Evolutionary conservation across 1,139 yeast species (phyloP), one percentile per base, ranked within the genome.

Genomic region (Fermentozyma sake): DNA sequence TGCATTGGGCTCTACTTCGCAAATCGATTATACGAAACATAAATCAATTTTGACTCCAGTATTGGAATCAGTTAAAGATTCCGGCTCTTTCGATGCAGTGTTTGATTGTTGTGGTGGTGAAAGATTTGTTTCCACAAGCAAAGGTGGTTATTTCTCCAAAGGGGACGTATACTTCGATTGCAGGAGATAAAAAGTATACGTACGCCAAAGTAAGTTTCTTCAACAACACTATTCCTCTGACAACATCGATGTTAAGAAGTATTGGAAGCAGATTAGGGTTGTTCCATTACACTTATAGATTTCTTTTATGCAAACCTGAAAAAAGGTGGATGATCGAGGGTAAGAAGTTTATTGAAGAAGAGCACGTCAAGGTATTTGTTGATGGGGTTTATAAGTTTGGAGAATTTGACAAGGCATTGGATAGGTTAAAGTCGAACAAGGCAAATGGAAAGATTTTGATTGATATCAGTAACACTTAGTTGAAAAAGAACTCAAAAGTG

Each of bases 371-470:
- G 22, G 58, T 76, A 7, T 48, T 58, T 7, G 58, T 82, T 26
- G 91, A 81, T 47, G 59, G 76, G 7, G 68, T 68, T 14, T 66
- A 59, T 39, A 49, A 62, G 5, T 64, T 79, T 41, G 67, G 60
- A 3, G 67, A 78, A 10, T 71, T 55, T 39, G 46, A 67, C 26
- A 46, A 57, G 4, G 91, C 85, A 0, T 45, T 69, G 29, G 68
- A 68, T 5, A 59, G 54, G 35, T 48, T 79, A 18, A 52, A 48
- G 11, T 50, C 62, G 12, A 70, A 72, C 32, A 61, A 52, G 27
- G 77, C 80, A 3, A 65, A 62, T 34, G 94, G 94, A 20, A 83
- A 83, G 48, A 62, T 82, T 22, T 67, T 82, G 6, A 38, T 74
- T 17, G 47, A 50, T 36, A 41, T 59, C 9, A 34, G 16, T 7